A percentile compares a stretch with the other conserved stretches of the same genome.
phyloP scores from a whole-genome alignment of 2,329 filamentous ascomycete genomes.

The Cordyceps farinosa region DNA sequence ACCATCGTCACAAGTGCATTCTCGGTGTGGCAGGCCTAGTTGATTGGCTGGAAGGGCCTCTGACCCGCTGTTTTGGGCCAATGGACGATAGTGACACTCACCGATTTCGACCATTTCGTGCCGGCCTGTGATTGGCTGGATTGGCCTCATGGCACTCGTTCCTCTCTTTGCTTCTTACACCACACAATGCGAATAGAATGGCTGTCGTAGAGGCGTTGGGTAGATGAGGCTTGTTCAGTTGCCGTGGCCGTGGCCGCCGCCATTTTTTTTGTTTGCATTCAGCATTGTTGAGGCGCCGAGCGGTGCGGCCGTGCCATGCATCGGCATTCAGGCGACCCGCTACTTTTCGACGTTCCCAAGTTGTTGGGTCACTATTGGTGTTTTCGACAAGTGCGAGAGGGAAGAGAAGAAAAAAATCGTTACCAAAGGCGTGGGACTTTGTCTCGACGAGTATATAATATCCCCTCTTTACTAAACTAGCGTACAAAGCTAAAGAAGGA shows the following conservation, averaged over 20 bases:
- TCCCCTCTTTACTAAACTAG: slow-evolving; percentile 7
- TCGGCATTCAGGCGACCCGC: no score
- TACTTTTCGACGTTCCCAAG: no score
- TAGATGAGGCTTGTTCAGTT: no score
- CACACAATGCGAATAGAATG: no score
- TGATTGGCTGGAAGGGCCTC: slow-evolving; percentile 21
- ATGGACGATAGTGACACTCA: slow-evolving; percentile 17
- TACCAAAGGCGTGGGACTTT: background rate
- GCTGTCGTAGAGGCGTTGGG: no score
- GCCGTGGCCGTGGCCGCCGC: no score
- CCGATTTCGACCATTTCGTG: slow-evolving; percentile 21
- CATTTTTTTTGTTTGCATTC: no score
- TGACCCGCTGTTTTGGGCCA: slow-evolving; percentile 14
- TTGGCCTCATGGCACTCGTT: background rate
- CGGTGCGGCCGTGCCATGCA: no score
- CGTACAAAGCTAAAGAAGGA: background rate
- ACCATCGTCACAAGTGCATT: slow-evolving; percentile 34
- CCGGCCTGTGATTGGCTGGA: slow-evolving; percentile 14
- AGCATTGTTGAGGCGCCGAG: no score
- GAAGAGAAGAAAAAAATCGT: background rate
- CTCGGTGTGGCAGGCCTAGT: slow-evolving; percentile 27
- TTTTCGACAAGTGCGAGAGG: background rate
- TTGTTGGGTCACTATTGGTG: no score
- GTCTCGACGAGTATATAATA: background rate
- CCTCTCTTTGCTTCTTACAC: slow-evolving; percentile 7